Evolutionary conservation across 1,284 basidiomycete genomes (phyloP).

Genomic region (Malassezia obtusa): DNA sequence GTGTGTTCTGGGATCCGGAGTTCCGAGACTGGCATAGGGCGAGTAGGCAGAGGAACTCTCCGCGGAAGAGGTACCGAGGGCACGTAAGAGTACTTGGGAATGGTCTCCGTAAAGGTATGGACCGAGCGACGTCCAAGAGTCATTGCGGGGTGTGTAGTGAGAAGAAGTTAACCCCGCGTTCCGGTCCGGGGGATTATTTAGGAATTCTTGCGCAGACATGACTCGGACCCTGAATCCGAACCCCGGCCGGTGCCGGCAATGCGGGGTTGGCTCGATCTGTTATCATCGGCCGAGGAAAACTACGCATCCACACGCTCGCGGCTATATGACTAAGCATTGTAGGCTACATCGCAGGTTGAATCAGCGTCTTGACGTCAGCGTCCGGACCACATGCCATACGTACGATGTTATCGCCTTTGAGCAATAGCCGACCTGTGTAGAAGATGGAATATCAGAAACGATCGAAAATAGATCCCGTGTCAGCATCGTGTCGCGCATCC

Average conservation of each 20-base stretch:
- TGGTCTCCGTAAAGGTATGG: background rate
- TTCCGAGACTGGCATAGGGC: conserved; percentile 5
- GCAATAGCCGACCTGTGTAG: conserved; percentile 27
- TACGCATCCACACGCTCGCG: too few relatives aligned
- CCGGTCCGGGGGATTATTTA: background rate
- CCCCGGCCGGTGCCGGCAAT: background rate
- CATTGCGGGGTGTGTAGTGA: background rate
- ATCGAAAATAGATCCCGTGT: background rate
- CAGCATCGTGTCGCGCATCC: background rate
- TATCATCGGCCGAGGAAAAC: too few relatives aligned
- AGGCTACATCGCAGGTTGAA: conserved; percentile 29
- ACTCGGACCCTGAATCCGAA: background rate
- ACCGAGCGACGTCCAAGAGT: background rate
- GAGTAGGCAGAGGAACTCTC: background rate
- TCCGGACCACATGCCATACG: conserved; percentile 16
- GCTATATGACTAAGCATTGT: background rate
- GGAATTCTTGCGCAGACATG: background rate
- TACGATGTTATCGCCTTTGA: conserved; percentile 43
- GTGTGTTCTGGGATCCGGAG: conserved; percentile 8
- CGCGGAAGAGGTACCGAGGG: background rate
- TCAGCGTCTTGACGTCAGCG: conserved; percentile 31
- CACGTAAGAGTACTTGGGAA: background rate
- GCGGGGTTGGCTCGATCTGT: background rate
- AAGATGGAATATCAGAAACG: background rate
- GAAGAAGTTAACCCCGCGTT: background rate